Base-by-base conservation (phyloP, 108 stramenopile species). In the Pinguiococcus pyrenoidosus region DNA sequence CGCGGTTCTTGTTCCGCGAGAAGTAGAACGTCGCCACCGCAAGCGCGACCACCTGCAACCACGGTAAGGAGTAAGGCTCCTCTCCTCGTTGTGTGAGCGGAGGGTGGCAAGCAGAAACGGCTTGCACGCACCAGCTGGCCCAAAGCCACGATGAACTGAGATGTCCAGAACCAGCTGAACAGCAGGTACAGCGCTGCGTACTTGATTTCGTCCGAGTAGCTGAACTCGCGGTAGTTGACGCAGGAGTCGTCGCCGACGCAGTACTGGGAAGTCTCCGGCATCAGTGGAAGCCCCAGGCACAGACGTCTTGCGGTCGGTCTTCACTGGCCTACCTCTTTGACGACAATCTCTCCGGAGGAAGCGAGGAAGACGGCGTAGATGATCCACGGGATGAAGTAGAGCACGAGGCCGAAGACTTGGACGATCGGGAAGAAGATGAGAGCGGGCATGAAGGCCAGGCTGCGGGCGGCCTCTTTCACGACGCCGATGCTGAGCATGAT, bases 131-230 rank as follows among this genome's bases (percentile, higher is more conserved):
- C 13, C 29, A 94, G 75, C 54, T 93, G 82, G 8, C 92, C 92
- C 44, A 89, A 9, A 12, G 92, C 87, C 17, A 85, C 54, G 40
- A 94, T 78, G 58, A 91, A 94, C 64, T 84, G 74, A 6, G 77
- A 71, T 7, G 85, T 80, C 92, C 92, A 94, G 57, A 89, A 89
- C 39, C 74, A 82, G 59, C 74, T 70, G 59, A 94, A 94, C 5
- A 94, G 50, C 37, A 91, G 50, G 66, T 80, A 94, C 35, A 68
- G 59, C 20, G 51, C 59, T 16, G 69, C 59, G 32, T 69, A 69
- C 18, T 49, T 54, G 5, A 44, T 54, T 30, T 68, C 51, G 33
- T 57, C 44, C 18, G 62, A 39, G 68, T 68, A 74, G 28, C 7
- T 20, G 28, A 64, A 56, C 13, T 37, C 40, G 21, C 35, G 32